These are phyloP conservation scores for Vicia faba DNA, from an alignment of 306 rosid genomes.

Conservation along the genomic window DNA sequence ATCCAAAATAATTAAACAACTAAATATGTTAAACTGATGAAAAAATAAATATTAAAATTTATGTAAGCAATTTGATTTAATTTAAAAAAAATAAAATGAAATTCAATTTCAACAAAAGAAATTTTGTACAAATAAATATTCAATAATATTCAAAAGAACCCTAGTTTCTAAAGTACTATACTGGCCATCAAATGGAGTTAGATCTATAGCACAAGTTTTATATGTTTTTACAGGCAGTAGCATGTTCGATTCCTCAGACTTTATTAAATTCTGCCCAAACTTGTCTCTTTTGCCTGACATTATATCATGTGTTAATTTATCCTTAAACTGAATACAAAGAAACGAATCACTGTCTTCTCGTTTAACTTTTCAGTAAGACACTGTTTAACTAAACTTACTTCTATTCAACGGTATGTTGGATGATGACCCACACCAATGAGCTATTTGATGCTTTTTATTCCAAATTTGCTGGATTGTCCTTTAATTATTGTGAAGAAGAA, in stretches of 20 bases:
- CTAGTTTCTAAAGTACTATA: background rate
- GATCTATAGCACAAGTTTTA: constrained; percentile 22
- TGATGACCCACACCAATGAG: constrained; percentile 24
- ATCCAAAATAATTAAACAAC: no score
- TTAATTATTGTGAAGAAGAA: constrained; percentile 32
- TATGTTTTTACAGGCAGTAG: background rate
- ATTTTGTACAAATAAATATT: no score
- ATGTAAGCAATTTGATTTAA: no score
- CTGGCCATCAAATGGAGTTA: background rate
- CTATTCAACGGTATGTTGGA: constrained; percentile 4
- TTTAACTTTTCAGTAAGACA: constrained; percentile 20
- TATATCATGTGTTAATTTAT: constrained; percentile 38
- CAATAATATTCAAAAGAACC: no score
- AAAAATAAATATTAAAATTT: no score
- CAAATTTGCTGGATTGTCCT: constrained; percentile 29
- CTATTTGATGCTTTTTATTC: constrained; percentile 42
- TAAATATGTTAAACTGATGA: no score
- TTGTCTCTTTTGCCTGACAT: constrained; percentile 44
- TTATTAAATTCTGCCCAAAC: constrained; percentile 34
- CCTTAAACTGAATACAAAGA: constrained; percentile 45
- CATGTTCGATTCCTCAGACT: constrained; percentile 34
- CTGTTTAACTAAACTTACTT: constrained; percentile 24
- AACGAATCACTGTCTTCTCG: constrained; percentile 41
- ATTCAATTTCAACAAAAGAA: no score
- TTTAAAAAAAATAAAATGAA: no score